Evolutionary conservation across 345 rosid genomes (phyloP).

Genomic region (Cardiospermum halicacabum): DNA sequence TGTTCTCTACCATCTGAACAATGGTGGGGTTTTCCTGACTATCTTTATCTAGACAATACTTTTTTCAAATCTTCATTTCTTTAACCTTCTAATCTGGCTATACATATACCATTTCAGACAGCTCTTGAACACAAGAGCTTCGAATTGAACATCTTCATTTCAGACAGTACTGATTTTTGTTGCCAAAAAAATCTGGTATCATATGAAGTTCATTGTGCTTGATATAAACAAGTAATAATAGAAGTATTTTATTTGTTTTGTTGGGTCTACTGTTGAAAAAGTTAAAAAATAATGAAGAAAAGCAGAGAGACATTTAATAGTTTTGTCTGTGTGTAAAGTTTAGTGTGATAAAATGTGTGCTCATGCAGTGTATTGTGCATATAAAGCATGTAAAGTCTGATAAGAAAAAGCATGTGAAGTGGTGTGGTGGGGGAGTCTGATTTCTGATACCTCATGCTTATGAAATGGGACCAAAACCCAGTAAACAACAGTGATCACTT

Average conservation of each 20-base stretch:
- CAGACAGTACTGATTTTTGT: too few species aligned
- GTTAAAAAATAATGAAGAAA: neutral
- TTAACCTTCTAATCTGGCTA: slow-evolving; percentile 12
- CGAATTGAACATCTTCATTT: neutral
- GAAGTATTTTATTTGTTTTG: neutral
- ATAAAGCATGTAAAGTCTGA: slow-evolving; percentile 15
- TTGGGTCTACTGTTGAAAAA: neutral
- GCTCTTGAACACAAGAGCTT: neutral
- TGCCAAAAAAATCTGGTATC: too few species aligned
- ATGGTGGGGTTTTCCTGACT: slow-evolving; percentile 31
- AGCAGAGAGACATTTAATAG: neutral
- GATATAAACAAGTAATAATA: too few species aligned
- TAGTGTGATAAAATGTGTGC: slow-evolving; percentile 4
- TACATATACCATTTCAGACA: neutral
- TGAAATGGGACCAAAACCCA: neutral
- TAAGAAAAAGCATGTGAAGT: slow-evolving; percentile 4
- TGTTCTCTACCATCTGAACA: slow-evolving; percentile 23
- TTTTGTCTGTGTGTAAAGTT: slow-evolving; percentile 10
- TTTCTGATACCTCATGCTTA: slow-evolving; percentile 11
- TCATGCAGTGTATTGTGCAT: slow-evolving; percentile 3
- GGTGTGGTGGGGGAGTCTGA: neutral
- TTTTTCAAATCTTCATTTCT: slow-evolving; percentile 13
- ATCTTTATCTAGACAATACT: slow-evolving; percentile 18
- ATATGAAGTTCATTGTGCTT: neutral
- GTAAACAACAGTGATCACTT: neutral